Conservation (phyloP, 2,329 filamentous ascomycete genomes). For the Diaporthe capsici region DNA sequence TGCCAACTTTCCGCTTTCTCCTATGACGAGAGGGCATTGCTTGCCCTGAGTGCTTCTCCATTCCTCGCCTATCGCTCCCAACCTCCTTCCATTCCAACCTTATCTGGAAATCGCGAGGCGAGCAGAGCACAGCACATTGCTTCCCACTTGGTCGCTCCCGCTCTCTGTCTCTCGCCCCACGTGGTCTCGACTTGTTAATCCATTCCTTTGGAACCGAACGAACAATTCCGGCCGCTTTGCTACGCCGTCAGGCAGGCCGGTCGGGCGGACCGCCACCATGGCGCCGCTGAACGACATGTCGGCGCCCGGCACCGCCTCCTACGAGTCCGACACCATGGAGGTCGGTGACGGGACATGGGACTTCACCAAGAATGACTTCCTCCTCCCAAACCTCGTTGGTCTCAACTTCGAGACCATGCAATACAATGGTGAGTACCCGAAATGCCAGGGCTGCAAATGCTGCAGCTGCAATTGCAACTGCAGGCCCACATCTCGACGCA, state of each 20-base stretch:
- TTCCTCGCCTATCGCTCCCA: conserved; percentile 20
- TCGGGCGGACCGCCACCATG: conserved; percentile 63
- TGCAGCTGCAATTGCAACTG: neutral
- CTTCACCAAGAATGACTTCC: conserved; percentile 80
- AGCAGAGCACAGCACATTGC: conserved; percentile 1
- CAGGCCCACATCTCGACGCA: neutral
- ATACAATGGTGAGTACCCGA: conserved; percentile 77
- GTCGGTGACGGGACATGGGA: conserved; percentile 91
- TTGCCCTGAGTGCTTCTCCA: neutral
- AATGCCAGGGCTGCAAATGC: neutral
- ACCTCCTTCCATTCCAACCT: conserved; percentile 37
- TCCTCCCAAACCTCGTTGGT: conserved; percentile 82
- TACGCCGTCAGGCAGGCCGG: conserved; percentile 43
- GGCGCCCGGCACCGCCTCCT: conserved; percentile 79
- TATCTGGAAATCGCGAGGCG: conserved; percentile 17
- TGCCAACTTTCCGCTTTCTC: conserved; percentile 21
- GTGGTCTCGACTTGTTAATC: neutral
- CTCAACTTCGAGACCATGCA: conserved; percentile 86
- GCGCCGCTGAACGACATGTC: conserved; percentile 74
- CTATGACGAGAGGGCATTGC: conserved; percentile 17
- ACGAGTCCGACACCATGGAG: conserved; percentile 79
- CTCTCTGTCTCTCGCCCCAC: neutral
- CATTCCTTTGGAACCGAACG: neutral
- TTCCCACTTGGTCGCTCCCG: neutral
- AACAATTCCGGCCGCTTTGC: conserved; percentile 21